Evolutionary conservation across 2,329 filamentous ascomycete species (phyloP).

Genomic region (Paraphaeosphaeria sporulosa): DNA sequence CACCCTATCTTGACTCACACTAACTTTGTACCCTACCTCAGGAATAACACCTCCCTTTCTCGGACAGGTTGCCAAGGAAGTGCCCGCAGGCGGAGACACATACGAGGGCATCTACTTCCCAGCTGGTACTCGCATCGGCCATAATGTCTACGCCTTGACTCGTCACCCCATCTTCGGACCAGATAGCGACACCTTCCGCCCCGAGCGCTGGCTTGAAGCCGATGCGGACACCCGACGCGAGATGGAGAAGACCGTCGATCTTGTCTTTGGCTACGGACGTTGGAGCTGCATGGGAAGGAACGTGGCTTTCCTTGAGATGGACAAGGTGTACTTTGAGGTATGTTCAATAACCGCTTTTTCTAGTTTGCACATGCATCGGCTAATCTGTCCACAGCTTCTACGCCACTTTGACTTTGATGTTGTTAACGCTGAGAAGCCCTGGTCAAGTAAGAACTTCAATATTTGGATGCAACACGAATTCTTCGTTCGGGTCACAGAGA

Average conservation of each 20-base stretch:
- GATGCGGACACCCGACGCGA: constrained; percentile 38
- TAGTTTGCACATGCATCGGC: background rate
- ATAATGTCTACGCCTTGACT: constrained; percentile 43
- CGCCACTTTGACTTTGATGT: constrained; percentile 10
- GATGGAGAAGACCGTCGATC: constrained; percentile 22
- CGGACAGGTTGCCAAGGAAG: constrained; percentile 12
- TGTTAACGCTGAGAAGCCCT: constrained; percentile 9
- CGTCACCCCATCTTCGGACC: constrained; percentile 43
- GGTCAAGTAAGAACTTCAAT: constrained; percentile 9
- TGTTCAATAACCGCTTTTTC: background rate
- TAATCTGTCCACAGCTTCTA: constrained; percentile 4
- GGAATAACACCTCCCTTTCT: constrained; percentile 14
- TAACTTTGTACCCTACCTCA: no score
- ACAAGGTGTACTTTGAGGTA: constrained; percentile 34
- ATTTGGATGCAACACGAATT: constrained; percentile 14
- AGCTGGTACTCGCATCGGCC: constrained; percentile 45
- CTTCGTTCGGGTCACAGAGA: constrained; percentile 1
- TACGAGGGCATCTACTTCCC: constrained; percentile 35
- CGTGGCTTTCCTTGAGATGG: constrained; percentile 28
- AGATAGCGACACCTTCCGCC: constrained; percentile 57
- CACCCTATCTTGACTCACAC: no score
- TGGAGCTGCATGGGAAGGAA: constrained; percentile 24
- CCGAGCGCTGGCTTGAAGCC: constrained; percentile 55
- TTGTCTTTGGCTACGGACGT: constrained; percentile 28
- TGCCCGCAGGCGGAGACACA: constrained; percentile 19